Evolutionary conservation across 1,284 basidiomycete species (phyloP).

Genomic region (Pisolithus thermaeus): DNA sequence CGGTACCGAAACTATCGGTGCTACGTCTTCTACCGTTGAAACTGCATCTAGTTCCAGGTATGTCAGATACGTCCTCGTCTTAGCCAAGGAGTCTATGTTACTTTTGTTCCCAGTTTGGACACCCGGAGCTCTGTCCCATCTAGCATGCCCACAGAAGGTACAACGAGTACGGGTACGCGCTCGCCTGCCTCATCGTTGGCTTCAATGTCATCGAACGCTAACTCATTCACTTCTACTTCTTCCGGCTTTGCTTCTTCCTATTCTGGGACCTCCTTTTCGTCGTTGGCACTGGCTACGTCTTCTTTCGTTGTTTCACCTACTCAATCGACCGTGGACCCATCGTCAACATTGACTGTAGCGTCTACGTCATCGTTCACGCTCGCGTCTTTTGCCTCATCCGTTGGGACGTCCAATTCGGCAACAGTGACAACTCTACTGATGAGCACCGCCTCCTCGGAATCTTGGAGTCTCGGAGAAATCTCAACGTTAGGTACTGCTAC

Average conservation of each 20-base stretch:
- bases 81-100: not conserved
- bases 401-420: not conserved
- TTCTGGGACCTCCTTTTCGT: not conserved
- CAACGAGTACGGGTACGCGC: not conserved
- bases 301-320: not conserved
- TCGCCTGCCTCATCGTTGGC: constrained; percentile 2
- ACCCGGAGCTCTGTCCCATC: not conserved
- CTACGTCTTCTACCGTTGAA: not conserved
- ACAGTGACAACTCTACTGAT: not conserved
- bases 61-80: not conserved
- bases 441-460: not conserved
- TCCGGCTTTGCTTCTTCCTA: not conserved
- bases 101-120: not conserved
- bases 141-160: not conserved
- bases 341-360: not conserved
- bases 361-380: not conserved
- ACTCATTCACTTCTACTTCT: not conserved
- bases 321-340: not conserved
- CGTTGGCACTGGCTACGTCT: not conserved
- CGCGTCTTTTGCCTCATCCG: too few species aligned
- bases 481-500: not conserved
- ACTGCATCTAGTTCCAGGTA: not conserved
- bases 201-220: not conserved
- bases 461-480: not conserved
- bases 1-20: not conserved